These are phyloP conservation scores for Arthrobotrys sphaeroides DNA, from an alignment of 2,329 filamentous ascomycete species.

Conservation along the genomic window DNA sequence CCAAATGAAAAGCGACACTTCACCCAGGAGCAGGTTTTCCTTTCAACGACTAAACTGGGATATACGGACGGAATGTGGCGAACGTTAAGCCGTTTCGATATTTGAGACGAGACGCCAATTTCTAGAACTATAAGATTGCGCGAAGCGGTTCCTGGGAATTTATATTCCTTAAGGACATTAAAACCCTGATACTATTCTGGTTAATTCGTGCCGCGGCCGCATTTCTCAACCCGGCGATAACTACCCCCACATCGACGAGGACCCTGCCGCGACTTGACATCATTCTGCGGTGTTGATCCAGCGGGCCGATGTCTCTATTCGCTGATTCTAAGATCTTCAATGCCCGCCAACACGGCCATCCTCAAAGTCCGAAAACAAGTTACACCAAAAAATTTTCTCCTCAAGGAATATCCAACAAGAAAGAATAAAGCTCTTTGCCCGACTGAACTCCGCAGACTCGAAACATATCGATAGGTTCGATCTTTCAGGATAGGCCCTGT, in stretches of 20 bases:
- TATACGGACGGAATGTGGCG: too few relatives aligned
- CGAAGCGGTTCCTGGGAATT: background rate
- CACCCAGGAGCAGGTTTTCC: too few relatives aligned
- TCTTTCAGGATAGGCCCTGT: background rate
- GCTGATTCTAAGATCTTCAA: background rate
- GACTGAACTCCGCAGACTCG: background rate
- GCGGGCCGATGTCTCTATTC: background rate
- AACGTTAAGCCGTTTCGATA: too few relatives aligned
- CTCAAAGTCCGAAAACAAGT: background rate
- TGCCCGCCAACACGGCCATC: background rate
- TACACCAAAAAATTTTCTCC: background rate
- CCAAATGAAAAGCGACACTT: too few relatives aligned
- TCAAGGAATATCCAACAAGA: background rate
- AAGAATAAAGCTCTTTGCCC: too few relatives aligned
- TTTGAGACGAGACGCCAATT: background rate
- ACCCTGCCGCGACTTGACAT: background rate
- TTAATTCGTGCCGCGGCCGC: background rate
- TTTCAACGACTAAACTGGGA: too few relatives aligned
- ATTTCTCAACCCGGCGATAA: background rate
- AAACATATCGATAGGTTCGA: background rate
- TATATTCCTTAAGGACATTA: background rate
- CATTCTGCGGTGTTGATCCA: constrained; percentile 12
- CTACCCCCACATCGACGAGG: background rate
- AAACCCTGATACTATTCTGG: background rate
- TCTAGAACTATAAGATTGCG: too few relatives aligned